Conservation (phyloP, 2,329 filamentous ascomycete genomes). For the Monosporascus sp. region DNA sequence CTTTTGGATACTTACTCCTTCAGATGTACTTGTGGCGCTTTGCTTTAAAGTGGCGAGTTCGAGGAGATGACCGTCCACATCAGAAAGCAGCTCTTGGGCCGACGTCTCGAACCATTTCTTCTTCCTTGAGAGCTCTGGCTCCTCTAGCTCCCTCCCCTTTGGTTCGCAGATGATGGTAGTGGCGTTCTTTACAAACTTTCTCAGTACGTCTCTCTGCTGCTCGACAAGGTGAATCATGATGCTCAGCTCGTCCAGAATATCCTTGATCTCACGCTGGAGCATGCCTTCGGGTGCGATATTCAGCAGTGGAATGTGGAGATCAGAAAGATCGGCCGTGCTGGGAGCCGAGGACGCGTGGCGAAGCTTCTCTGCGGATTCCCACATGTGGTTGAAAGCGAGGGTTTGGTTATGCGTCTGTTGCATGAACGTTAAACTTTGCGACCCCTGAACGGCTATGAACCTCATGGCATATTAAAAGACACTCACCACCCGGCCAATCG, state of each 20-base stretch:
- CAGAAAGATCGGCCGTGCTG: slow-evolving; percentile 11
- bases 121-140: too few relatives aligned
- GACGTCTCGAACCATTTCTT: too few relatives aligned
- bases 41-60: too few relatives aligned
- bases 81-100: too few relatives aligned
- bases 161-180: too few relatives aligned
- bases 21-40: too few relatives aligned
- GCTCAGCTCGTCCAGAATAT: slow-evolving; percentile 42
- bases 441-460: too few relatives aligned
- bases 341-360: slow-evolving; percentile 14
- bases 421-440: neutral
- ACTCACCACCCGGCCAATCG: slow-evolving; percentile 36
- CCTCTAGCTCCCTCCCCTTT: too few relatives aligned
- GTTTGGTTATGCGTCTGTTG: slow-evolving; percentile 33
- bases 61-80: too few relatives aligned
- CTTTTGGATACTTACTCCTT: too few relatives aligned
- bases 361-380: slow-evolving; percentile 27
- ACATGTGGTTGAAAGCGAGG: slow-evolving; percentile 32
- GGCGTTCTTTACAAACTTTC: slow-evolving; percentile 15
- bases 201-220: slow-evolving; percentile 29
- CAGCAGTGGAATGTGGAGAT: slow-evolving; percentile 27
- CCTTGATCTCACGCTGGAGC: slow-evolving; percentile 39
- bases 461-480: too few relatives aligned
- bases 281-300: slow-evolving; percentile 38
- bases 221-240: slow-evolving; percentile 38